phyloP scores from a whole-genome alignment of 2,329 filamentous ascomycete genomes.

The Fusarium torulosum region DNA sequence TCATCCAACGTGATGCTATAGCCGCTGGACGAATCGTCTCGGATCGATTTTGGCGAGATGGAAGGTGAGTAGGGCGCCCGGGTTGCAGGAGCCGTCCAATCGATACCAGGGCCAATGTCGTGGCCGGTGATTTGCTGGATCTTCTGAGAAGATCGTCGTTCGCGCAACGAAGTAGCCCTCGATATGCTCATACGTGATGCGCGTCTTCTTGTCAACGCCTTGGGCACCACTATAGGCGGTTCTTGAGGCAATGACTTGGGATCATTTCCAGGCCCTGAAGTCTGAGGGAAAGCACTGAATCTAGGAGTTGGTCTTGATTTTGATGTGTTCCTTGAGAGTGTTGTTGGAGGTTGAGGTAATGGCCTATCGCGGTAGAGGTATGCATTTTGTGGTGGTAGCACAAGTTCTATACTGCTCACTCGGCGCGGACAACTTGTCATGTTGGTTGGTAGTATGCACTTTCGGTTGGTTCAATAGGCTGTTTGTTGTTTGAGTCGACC shows the following conservation, averaged over 20 bases:
- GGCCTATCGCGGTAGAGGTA: constrained; percentile 41
- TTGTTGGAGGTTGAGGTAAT: constrained; percentile 39
- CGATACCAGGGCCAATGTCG: constrained; percentile 50
- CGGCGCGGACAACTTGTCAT: constrained; percentile 38
- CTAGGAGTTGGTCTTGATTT: constrained; percentile 22
- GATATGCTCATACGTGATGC: constrained; percentile 41
- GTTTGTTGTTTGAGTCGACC: constrained; percentile 5
- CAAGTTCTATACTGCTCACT: constrained; percentile 34
- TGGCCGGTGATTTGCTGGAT: constrained; percentile 58
- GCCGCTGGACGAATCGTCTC: constrained; percentile 44
- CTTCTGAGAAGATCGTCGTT: constrained; percentile 54
- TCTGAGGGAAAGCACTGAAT: constrained; percentile 38
- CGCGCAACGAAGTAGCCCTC: constrained; percentile 31
- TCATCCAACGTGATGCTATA: constrained; percentile 41
- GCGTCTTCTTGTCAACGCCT: constrained; percentile 32
- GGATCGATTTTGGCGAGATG: constrained; percentile 34
- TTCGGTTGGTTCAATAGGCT: constrained; percentile 1
- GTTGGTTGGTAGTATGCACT: constrained; percentile 5
- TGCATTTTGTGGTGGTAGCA: constrained; percentile 43
- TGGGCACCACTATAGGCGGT: constrained; percentile 24
- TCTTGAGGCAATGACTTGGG: constrained; percentile 32
- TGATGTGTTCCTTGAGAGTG: constrained; percentile 19
- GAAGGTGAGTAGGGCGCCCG: constrained; percentile 33
- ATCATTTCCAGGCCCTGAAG: constrained; percentile 39
- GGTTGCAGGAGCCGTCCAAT: constrained; percentile 32